These are phyloP conservation scores for Straminergon stramineum DNA, from an alignment of 225 moss, liverwort and hornwort species.

Conservation along the genomic window DNA sequence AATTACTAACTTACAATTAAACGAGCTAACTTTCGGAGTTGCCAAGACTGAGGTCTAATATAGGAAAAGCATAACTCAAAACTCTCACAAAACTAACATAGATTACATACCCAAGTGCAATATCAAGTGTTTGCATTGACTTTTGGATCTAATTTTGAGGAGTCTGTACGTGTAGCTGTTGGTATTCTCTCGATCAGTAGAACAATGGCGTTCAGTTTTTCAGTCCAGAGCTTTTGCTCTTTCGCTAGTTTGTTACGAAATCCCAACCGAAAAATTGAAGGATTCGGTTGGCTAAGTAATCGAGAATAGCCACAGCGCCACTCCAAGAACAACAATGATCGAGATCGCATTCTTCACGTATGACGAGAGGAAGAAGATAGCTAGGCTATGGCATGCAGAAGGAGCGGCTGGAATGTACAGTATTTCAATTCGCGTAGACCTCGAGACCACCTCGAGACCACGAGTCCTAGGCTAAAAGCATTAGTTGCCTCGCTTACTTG, in stretches of 20 bases:
- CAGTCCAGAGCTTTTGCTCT: not conserved
- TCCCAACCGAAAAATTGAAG: not conserved
- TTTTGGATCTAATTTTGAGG: not conserved
- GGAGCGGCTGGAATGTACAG: slow-evolving; percentile 64
- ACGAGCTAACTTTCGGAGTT: too few relatives aligned
- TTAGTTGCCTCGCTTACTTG: not conserved
- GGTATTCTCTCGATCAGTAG: not conserved
- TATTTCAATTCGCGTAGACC: not conserved
- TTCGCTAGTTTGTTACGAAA: not conserved
- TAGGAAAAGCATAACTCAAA: too few relatives aligned
- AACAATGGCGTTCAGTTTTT: not conserved
- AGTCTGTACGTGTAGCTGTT: not conserved
- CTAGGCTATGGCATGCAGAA: slow-evolving; percentile 86
- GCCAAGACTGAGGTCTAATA: too few relatives aligned
- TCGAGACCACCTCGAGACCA: not conserved
- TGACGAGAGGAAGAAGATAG: slow-evolving; percentile 91
- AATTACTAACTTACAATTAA: too few relatives aligned
- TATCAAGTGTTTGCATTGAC: not conserved
- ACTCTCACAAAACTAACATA: too few relatives aligned
- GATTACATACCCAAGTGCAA: too few relatives aligned
- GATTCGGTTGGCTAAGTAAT: not conserved
- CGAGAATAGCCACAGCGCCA: slow-evolving; percentile 96
- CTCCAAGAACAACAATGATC: slow-evolving; percentile 88
- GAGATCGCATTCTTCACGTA: slow-evolving; percentile 93
- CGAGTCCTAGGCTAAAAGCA: not conserved